Evolutionary conservation across 139 green algal genomes (phyloP), one percentile per base, ranked within the genome.

Genomic region (Closterium sp.): DNA sequence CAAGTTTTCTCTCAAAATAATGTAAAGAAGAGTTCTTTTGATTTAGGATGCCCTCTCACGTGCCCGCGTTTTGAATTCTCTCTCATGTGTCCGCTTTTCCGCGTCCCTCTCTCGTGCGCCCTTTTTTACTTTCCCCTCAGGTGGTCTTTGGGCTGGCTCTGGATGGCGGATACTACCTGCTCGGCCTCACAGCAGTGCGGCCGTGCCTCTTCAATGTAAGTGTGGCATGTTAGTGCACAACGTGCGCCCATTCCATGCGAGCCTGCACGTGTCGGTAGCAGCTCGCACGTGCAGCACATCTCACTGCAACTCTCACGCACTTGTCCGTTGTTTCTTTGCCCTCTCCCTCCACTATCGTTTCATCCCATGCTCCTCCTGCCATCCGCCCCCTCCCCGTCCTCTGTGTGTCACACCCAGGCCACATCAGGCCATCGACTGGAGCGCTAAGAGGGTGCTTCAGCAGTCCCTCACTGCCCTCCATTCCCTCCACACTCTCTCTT

Each of bases 101-200:
- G n/a, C n/a, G n/a, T n/a, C n/a, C n/a, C n/a, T n/a, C n/a, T n/a
- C n/a, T n/a, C n/a, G n/a, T n/a, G 4, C 38, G 19, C 38, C 38
- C 38, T 6, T 10, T 6, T 66, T 66, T 8, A 1, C 2, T 66
- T 66, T 10, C 10, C 43, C 23, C 1, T 25, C 21, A 97, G 86
- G 93, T 94, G 25, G 94, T 97, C 28, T 91, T 97, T 34, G 96
- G 96, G 5, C 96, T 95, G 12, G 92, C 96, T 21, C 31, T 89
- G 23, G 96, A 97, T 90, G 96, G 96, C 7, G 96, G 96, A 8
- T 97, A 96, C 89, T 97, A 97, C 93, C 69, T 97, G 33, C 34
- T 97, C 35, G 96, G 95, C 0, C 66, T 97, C 4, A 95, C 21
- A 3, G 19, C 33, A n/a, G 81, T 91, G 88, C 93, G 87, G 31